A percentile compares a stretch with the other conserved stretches of the same genome.
phyloP scores from a whole-genome alignment of 2,329 filamentous ascomycete genomes.

The Claviceps sp. region DNA sequence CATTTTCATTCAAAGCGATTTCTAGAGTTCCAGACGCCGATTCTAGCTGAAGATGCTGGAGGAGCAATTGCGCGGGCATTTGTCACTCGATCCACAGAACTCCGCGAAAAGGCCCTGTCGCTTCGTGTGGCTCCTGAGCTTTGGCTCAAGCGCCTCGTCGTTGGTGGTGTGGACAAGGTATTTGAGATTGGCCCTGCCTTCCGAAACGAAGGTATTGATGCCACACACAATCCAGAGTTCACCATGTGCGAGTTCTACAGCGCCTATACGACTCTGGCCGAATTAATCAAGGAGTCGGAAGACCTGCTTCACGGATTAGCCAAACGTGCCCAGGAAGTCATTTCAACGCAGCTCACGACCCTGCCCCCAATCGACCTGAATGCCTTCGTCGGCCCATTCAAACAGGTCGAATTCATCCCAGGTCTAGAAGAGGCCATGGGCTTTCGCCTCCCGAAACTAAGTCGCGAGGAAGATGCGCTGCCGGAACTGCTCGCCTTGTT shows the following conservation, averaged over 20 bases:
- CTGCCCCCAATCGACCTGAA: slow-evolving; percentile 34
- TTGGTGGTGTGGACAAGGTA: slow-evolving; percentile 76
- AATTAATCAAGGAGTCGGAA: slow-evolving; percentile 66
- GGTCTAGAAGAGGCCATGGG: slow-evolving; percentile 57
- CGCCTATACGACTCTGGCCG: slow-evolving; percentile 63
- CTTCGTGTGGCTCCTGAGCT: slow-evolving; percentile 87
- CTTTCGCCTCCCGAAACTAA: slow-evolving; percentile 51
- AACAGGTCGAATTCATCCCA: slow-evolving; percentile 67
- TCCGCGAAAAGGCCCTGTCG: slow-evolving; percentile 56
- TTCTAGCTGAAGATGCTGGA: slow-evolving; percentile 69
- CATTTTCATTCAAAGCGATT: slow-evolving; percentile 63
- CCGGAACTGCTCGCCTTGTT: slow-evolving; percentile 39
- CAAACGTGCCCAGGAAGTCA: slow-evolving; percentile 32
- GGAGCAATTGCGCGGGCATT: slow-evolving; percentile 84
- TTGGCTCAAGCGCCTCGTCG: slow-evolving; percentile 82
- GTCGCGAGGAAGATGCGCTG: slow-evolving; percentile 37
- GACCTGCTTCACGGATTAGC: slow-evolving; percentile 50
- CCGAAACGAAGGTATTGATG: slow-evolving; percentile 83
- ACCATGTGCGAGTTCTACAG: slow-evolving; percentile 96
- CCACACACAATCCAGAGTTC: slow-evolving; percentile 93
- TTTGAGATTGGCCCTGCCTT: slow-evolving; percentile 92
- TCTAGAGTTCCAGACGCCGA: slow-evolving; percentile 81
- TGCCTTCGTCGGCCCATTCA: slow-evolving; percentile 42
- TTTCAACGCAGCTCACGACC: slow-evolving; percentile 29
- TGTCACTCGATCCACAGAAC: slow-evolving; percentile 63